Evolutionary conservation across 345 rosid species (phyloP), one percentile per base, ranked within the genome.

Genomic region (Erucastrum elatum): DNA sequence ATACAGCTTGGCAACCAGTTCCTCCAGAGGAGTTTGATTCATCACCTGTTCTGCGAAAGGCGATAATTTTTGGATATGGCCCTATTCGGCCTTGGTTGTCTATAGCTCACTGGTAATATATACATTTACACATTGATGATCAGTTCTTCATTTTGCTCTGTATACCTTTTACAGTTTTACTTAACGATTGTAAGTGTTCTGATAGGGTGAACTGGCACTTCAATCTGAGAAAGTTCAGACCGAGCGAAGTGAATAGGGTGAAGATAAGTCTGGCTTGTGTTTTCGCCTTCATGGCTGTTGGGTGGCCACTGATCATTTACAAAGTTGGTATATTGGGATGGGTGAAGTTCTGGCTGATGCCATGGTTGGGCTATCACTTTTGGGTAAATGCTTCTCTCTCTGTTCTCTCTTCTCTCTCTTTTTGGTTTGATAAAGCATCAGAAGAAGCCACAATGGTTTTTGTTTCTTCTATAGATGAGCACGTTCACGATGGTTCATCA

Each of bases 401-500:
- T 33, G 7, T 66, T 74, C 10, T n/a, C 21, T 51, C 21, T 35
- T 5, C 13, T 44, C 26, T 2, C 34, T 49, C 17, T 71, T 62
- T 25, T 25, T 34, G 9, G 26, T 16, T 21, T 8, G 7, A 15
- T 41, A 63, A 35, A 27, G 33, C 25, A 58, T 29, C 29, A 34
- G 7, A 65, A 73, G 35, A 65, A 76, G 35, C 10, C 64, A 55
- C 58, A 37, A 37, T 71, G 78, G 49, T 68, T 55, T 11, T 56
- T 74, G 69, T 30, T 74, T 31, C 41, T 74, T 75, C 56, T 85
- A 33, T 58, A 94, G 98, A 94, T 91, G 98, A 94, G 98, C 77
- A 94, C 98, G 49, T 94, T 91, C 86, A 94, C 98, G 25, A 92
- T 91, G 98, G 97, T 94, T 71, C 98, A 92, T 86, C 98, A 91